Percentiles rank a stretch among this genome's conserved stretches.
These are phyloP conservation scores for Hysterium pulicare DNA, from an alignment of 2,329 filamentous ascomycete genomes.

Conservation along the genomic window DNA sequence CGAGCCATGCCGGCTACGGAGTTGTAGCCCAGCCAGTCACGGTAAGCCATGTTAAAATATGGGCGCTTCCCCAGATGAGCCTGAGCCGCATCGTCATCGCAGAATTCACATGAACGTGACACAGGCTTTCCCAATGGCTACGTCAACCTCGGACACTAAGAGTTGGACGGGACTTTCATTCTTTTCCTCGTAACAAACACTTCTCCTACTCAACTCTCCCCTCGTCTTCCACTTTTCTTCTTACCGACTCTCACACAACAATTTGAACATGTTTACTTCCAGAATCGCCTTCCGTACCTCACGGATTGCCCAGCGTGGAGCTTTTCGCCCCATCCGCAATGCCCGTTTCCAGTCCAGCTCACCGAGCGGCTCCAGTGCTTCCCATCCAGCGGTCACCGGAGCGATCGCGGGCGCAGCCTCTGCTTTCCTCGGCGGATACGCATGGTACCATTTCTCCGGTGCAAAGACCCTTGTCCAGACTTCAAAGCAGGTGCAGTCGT, in stretches of 20 bases:
- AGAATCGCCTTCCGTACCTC: conserved; percentile 1
- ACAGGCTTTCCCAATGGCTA: not conserved
- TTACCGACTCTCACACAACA: not conserved
- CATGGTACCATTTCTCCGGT: conserved; percentile 55
- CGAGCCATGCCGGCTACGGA: no score
- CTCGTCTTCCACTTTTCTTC: not conserved
- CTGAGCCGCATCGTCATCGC: not conserved
- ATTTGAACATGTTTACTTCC: not conserved
- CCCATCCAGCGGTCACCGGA: conserved; percentile 42
- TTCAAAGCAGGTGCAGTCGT: conserved; percentile 55
- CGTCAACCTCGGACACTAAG: not conserved
- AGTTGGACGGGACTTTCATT: not conserved
- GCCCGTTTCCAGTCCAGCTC: conserved; percentile 33
- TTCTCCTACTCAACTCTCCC: not conserved
- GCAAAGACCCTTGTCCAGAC: conserved; percentile 47
- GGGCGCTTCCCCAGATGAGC: no score
- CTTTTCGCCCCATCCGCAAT: conserved; percentile 1
- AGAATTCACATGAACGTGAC: not conserved
- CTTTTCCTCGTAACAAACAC: not conserved
- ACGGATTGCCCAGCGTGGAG: not conserved
- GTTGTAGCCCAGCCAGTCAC: no score
- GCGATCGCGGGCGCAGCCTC: conserved; percentile 50
- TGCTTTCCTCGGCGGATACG: conserved; percentile 48
- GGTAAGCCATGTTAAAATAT: no score
- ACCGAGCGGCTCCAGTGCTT: conserved; percentile 8